phyloP scores from a whole-genome alignment of 192 early-diverging fungal species.

The Coemansia sp. region DNA sequence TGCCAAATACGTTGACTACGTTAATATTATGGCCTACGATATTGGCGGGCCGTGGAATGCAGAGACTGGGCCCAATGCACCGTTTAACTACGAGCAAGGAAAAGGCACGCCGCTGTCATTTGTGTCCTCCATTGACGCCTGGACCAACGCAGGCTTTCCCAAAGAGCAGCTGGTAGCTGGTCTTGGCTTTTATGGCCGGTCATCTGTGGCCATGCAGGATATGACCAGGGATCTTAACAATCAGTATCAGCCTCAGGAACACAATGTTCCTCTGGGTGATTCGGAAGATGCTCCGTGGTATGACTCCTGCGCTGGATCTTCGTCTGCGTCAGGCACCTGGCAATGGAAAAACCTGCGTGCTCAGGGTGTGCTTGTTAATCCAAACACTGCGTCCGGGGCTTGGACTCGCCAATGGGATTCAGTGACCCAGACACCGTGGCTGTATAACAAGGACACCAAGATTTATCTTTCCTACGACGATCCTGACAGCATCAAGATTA shows the following conservation, averaged over 20 bases:
- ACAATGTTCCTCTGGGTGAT: slow-evolving; percentile 56
- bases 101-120: slow-evolving; percentile 49
- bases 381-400: slow-evolving; percentile 54
- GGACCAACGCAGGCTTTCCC: slow-evolving; percentile 61
- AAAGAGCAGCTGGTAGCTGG: slow-evolving; percentile 62
- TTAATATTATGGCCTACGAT: slow-evolving; percentile 75
- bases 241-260: slow-evolving; percentile 49
- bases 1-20: slow-evolving; percentile 62
- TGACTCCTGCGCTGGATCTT: slow-evolving; percentile 52
- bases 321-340: slow-evolving; percentile 63
- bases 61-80: slow-evolving; percentile 65
- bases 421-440: slow-evolving; percentile 65
- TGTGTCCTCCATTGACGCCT: slow-evolving; percentile 54
- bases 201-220: slow-evolving; percentile 43
- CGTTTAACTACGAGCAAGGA: slow-evolving; percentile 49
- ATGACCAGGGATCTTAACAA: slow-evolving; percentile 54
- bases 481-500: slow-evolving; percentile 58
- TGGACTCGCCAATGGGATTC: slow-evolving; percentile 69
- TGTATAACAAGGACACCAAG: slow-evolving; percentile 62
- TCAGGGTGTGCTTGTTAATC: slow-evolving; percentile 53
- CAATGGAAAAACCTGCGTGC: slow-evolving; percentile 63
- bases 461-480: slow-evolving; percentile 73
- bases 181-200: slow-evolving; percentile 64
- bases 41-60: slow-evolving; percentile 61
- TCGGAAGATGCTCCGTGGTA: slow-evolving; percentile 58